Evolutionary conservation across 768 basidiomycete genomes (phyloP).

Genomic region (Cyclocybe aegerita): DNA sequence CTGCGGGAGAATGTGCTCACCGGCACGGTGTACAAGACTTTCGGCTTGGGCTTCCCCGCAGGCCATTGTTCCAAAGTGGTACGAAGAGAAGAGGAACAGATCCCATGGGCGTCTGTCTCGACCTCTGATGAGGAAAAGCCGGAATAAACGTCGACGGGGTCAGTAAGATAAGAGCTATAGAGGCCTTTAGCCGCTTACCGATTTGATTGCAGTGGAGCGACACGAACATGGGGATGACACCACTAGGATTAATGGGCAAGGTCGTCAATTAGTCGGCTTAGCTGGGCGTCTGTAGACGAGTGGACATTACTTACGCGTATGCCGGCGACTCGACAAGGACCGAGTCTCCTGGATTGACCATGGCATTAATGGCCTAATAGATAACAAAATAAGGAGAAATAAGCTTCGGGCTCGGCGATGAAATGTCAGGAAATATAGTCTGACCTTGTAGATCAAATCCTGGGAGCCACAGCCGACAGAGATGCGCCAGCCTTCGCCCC

Average conservation of each 20-base stretch:
- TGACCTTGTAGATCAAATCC: slow-evolving; percentile 85
- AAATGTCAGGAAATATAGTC: slow-evolving; percentile 9
- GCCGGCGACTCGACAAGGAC: slow-evolving; percentile 82
- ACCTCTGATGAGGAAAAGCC: slow-evolving; percentile 53
- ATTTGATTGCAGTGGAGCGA: slow-evolving; percentile 56
- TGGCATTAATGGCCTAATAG: slow-evolving; percentile 61
- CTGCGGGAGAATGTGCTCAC: slow-evolving; percentile 33
- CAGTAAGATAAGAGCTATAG: slow-evolving; percentile 3
- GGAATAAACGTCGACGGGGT: slow-evolving; percentile 5
- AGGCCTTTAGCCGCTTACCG: slow-evolving; percentile 34
- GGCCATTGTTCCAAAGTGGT: slow-evolving; percentile 77
- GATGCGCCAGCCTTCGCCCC: slow-evolving; percentile 69
- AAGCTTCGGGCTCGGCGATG: not conserved
- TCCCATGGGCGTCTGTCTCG: slow-evolving; percentile 72
- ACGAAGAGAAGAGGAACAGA: slow-evolving; percentile 59
- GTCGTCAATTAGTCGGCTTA: too few relatives aligned
- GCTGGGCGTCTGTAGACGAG: not conserved
- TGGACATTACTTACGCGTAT: slow-evolving; percentile 54
- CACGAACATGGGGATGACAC: slow-evolving; percentile 64
- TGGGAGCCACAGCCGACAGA: slow-evolving; percentile 85
- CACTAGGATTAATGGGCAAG: slow-evolving; percentile 34
- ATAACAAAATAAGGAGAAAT: slow-evolving; percentile 2
- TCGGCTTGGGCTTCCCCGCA: slow-evolving; percentile 65
- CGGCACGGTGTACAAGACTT: slow-evolving; percentile 78
- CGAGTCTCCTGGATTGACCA: slow-evolving; percentile 78